These are phyloP conservation scores for Cyclotella cryptica DNA, from an alignment of 108 stramenopile species.

Conservation along the genomic window DNA sequence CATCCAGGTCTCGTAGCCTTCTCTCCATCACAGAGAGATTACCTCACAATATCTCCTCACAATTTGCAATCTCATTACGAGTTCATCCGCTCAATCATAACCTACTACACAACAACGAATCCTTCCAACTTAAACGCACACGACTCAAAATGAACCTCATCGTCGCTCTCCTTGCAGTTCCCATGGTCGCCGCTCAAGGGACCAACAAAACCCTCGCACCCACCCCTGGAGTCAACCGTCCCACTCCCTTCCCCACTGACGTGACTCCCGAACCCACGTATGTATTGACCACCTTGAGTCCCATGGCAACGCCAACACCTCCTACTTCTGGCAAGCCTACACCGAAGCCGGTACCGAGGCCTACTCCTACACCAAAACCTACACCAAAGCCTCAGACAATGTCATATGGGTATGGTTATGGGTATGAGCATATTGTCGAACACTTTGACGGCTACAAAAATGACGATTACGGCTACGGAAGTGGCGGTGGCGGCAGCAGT, in stretches of 20 bases:
- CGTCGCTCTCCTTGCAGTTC: background rate
- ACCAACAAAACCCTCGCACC: constrained; percentile 20
- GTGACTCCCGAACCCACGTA: too few species aligned
- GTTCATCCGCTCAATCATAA: background rate
- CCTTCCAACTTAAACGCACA: background rate
- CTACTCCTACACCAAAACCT: too few species aligned
- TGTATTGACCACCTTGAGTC: too few species aligned
- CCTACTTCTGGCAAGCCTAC: background rate
- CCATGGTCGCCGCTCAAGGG: background rate
- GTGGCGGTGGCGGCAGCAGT: background rate
- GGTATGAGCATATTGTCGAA: background rate
- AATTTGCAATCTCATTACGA: background rate
- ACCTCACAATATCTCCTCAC: background rate
- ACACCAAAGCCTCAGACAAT: background rate
- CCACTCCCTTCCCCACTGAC: background rate
- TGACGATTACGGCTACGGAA: background rate
- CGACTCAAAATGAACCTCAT: background rate
- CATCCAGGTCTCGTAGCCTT: too few species aligned
- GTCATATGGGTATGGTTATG: constrained; percentile 2
- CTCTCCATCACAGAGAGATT: too few species aligned
- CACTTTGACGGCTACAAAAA: background rate
- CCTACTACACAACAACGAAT: background rate
- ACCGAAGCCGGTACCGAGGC: too few species aligned
- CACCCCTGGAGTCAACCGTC: constrained; percentile 4
- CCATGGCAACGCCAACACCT: background rate